Evolutionary conservation across 2,329 filamentous ascomycete genomes (phyloP).

Genomic region (Calonectria leucothoes): DNA sequence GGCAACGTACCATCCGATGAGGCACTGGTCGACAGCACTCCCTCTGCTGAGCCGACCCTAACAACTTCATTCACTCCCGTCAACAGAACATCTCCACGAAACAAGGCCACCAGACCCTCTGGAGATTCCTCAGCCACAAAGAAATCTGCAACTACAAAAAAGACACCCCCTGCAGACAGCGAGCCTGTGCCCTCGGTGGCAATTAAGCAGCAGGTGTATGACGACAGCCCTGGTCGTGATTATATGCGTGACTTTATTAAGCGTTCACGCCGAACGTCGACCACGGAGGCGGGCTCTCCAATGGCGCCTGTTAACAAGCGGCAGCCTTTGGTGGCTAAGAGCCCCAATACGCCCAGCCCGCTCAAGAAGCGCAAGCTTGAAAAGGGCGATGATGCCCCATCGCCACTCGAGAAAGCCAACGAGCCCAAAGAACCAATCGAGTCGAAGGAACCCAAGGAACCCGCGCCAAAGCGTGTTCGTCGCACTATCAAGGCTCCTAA

Average conservation of each 20-base stretch:
- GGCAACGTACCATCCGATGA: not conserved
- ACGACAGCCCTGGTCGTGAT: slow-evolving; percentile 49
- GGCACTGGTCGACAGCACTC: not conserved
- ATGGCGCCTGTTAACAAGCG: slow-evolving; percentile 41
- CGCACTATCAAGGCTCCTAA: slow-evolving; percentile 29
- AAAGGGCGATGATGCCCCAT: slow-evolving; percentile 30
- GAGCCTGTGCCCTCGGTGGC: slow-evolving; percentile 14
- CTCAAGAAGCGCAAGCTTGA: slow-evolving; percentile 49
- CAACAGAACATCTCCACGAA: slow-evolving; percentile 31
- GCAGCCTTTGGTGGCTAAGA: slow-evolving; percentile 48
- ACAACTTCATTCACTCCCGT: slow-evolving; percentile 43
- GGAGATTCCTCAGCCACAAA: slow-evolving; percentile 6
- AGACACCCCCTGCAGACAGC: slow-evolving; percentile 18
- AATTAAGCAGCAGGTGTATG: slow-evolving; percentile 27
- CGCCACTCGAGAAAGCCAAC: slow-evolving; percentile 35
- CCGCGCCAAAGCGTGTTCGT: slow-evolving; percentile 40
- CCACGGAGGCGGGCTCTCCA: slow-evolving; percentile 47
- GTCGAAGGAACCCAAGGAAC: slow-evolving; percentile 31
- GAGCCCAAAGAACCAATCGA: slow-evolving; percentile 20
- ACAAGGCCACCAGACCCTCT: slow-evolving; percentile 13
- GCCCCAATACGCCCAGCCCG: slow-evolving; percentile 50
- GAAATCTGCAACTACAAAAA: not conserved
- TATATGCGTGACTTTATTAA: slow-evolving; percentile 51
- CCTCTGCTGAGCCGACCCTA: slow-evolving; percentile 15
- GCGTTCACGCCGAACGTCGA: slow-evolving; percentile 44